Percentiles rank a stretch among this genome's conserved stretches.
Evolutionary conservation across 352 stramenopile genomes (phyloP).

Genomic region (Phytophthora hybrid): DNA sequence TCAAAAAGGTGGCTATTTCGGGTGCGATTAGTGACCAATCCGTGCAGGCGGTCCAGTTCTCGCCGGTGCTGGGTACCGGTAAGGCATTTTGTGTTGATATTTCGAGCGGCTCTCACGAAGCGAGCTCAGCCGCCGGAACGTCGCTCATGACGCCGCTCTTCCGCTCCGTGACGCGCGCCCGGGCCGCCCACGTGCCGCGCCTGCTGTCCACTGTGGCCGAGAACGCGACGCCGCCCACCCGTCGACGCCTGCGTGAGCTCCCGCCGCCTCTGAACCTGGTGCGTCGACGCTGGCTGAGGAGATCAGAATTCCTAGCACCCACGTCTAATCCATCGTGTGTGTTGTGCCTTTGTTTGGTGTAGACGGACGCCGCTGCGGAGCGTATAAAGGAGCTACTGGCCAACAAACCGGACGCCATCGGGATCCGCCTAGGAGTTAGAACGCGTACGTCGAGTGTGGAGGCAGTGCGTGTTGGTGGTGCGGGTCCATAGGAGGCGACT

Average conservation of each 20-base stretch:
- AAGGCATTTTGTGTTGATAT: slow-evolving; percentile 12
- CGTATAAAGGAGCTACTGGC: slow-evolving; percentile 90
- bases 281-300: slow-evolving; percentile 9
- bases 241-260: slow-evolving; percentile 71
- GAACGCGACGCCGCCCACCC: slow-evolving; percentile 46
- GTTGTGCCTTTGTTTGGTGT: background rate
- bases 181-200: slow-evolving; percentile 16
- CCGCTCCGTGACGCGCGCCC: slow-evolving; percentile 33
- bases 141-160: slow-evolving; percentile 47
- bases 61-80: slow-evolving; percentile 12
- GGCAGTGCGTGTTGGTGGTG: slow-evolving; percentile 11
- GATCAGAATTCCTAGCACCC: slow-evolving; percentile 7
- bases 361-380: slow-evolving; percentile 89
- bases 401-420: slow-evolving; percentile 91
- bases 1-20: slow-evolving; percentile 11
- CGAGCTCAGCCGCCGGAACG: slow-evolving; percentile 20
- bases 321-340: background rate
- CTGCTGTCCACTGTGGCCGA: slow-evolving; percentile 54
- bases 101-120: slow-evolving; percentile 26
- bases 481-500: slow-evolving; percentile 1
- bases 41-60: slow-evolving; percentile 15
- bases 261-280: slow-evolving; percentile 83
- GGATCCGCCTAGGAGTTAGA: slow-evolving; percentile 96
- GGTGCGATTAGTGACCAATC: slow-evolving; percentile 17
- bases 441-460: slow-evolving; percentile 61